phyloP scores from a whole-genome alignment of 208 protist species.

The Willaertia magna region DNA sequence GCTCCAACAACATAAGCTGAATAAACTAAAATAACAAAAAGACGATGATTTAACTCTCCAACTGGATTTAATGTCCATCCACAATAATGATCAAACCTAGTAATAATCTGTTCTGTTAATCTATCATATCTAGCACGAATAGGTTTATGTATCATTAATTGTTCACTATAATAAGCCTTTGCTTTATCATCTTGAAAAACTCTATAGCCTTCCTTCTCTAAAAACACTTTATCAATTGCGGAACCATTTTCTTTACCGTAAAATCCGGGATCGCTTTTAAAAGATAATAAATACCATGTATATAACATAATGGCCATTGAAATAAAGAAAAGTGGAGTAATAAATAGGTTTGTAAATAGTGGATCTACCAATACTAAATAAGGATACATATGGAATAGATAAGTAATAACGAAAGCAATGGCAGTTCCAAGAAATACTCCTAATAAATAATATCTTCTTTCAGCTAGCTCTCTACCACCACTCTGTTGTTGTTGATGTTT shows the following conservation, averaged over 20 bases:
- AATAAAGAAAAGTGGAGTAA: not conserved
- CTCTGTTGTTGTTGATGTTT: too few relatives aligned
- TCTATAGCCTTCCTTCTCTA: not conserved
- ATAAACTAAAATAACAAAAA: not conserved
- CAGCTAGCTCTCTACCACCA: too few relatives aligned
- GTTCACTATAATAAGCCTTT: not conserved
- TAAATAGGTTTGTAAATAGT: not conserved
- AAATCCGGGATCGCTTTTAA: not conserved
- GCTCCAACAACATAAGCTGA: not conserved
- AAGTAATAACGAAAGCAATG: not conserved
- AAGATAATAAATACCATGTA: not conserved
- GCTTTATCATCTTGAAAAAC: not conserved
- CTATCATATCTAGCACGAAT: conserved; percentile 6
- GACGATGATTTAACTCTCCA: not conserved
- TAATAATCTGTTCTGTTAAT: conserved; percentile 2
- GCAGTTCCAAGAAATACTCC: not conserved
- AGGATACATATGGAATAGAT: not conserved
- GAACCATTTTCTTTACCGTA: not conserved
- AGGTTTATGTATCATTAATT: not conserved
- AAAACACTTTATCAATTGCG: not conserved
- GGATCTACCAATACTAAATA: too few relatives aligned
- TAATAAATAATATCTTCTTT: too few relatives aligned
- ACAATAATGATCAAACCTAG: conserved; percentile 22
- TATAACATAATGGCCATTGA: not conserved
- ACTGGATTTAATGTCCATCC: not conserved